Evolutionary conservation across 352 stramenopile species (phyloP), one percentile per base, ranked within the genome.

Genomic region (Phytophthora parvispora): DNA sequence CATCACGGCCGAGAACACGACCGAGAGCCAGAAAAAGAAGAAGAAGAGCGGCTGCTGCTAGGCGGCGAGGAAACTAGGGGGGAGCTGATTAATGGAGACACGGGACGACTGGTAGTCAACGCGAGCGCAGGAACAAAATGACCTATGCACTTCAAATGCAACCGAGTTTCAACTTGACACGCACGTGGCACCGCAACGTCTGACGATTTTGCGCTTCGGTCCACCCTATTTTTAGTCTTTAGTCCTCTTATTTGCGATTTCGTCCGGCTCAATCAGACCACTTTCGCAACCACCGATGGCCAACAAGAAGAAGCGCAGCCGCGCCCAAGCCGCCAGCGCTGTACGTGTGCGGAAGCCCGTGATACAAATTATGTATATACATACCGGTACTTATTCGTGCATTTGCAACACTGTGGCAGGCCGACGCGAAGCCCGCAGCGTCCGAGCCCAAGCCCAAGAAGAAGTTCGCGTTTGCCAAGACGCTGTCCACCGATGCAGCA

Each of bases 31-130:
- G 65, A 91, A 90, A 69, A 94, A 94, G 77, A 95, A 94, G 64
- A 95, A 95, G 80, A 96, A 93, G 77, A 82, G 80, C 59, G 72
- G 70, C 20, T 97, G 89, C 75, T 97, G 88, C 72, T 97, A 96
- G 76, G 58, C 36, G 50, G 49, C 42, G 38, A n/a, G n/a, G n/a
- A n/a, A n/a, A n/a, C n/a, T n/a, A n/a, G n/a, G n/a, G 48, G 31
- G 29, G 20, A 56, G 20, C 47, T 36, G 42, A 42, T 64, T 53
- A 50, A 56, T 49, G 59, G 24, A 49, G 45, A 64, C n/a, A n/a
- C n/a, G n/a, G n/a, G n/a, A n/a, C n/a, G 29, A 36, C 27, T 55
- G 38, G 53, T 22, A 61, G 52, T 61, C 63, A 61, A 53, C 29
- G 34, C 18, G 32, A 67, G 53, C 32, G 58, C 49, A 75, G 45